Conservation (phyloP, 2,329 filamentous ascomycete genomes). For the Thielaviopsis euricoi region DNA sequence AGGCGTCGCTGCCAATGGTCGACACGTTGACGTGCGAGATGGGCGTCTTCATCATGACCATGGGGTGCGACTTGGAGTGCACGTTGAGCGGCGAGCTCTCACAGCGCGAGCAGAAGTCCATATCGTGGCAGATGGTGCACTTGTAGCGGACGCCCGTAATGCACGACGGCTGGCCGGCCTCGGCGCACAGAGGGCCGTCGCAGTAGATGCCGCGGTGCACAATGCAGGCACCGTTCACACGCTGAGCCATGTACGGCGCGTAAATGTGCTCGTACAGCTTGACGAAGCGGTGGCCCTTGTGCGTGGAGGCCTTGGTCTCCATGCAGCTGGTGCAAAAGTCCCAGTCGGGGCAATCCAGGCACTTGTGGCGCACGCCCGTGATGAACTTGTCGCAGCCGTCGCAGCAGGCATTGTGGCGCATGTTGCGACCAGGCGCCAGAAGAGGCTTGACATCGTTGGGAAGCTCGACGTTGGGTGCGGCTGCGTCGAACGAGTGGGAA, state of each 20-base stretch:
- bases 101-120: constrained; percentile 87
- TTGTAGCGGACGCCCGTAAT: constrained; percentile 88
- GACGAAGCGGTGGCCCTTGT: constrained; percentile 76
- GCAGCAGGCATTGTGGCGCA: constrained; percentile 75
- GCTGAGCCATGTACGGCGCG: constrained; percentile 10
- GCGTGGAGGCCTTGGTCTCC: constrained; percentile 46
- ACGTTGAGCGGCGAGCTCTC: constrained; percentile 71
- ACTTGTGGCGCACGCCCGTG: constrained; percentile 85
- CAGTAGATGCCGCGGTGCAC: constrained; percentile 81
- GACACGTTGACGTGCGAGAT: constrained; percentile 57
- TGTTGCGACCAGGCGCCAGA: constrained; percentile 64
- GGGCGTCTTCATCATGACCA: constrained; percentile 93
- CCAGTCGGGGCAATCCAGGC: constrained; percentile 91
- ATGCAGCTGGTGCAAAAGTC: constrained; percentile 78
- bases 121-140: constrained; percentile 88
- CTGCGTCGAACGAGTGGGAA: constrained; percentile 61
- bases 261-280: constrained; percentile 61
- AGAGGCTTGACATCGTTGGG: constrained; percentile 45
- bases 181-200: constrained; percentile 72
- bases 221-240: constrained; percentile 12
- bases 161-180: constrained; percentile 30
- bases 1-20: constrained; percentile 61
- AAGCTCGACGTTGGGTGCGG: constrained; percentile 44
- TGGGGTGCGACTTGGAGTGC: constrained; percentile 90
- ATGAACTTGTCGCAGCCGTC: constrained; percentile 81